Evolutionary conservation across 2,329 filamentous ascomycete species (phyloP), one percentile per base, ranked within the genome.

Genomic region (Arthrobotrys entomopaga): DNA sequence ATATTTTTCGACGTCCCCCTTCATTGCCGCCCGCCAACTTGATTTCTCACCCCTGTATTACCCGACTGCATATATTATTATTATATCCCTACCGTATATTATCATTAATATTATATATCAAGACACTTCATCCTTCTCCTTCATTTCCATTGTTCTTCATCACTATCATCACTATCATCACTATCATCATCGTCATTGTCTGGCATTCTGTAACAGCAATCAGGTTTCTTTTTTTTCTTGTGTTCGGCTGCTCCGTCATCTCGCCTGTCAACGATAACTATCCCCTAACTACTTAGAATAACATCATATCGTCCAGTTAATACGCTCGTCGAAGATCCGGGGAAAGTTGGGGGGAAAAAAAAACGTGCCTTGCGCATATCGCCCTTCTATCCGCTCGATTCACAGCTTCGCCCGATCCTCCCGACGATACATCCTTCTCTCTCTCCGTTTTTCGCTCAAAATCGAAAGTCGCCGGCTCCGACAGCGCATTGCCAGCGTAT

Each of bases 261-360:
- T 53, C 43, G 43, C 48, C 60, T 38, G 60, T 64, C 60, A n/a
- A 64, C 49, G 60, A 64, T 34, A 34, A 34, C 29, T 34, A 34
- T 64, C 60, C 60, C 60, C 60, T 64, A 64, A 64, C 16, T 24
- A 49, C n/a, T n/a, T n/a, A 40, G 13, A n/a, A 22, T 16, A 26
- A 15, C 22, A 59, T 19, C 11, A n/a, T n/a, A 53, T n/a, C 40
- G 42, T 5, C 42, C 13, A 60, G 43, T 22, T n/a, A 16, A 52
- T 49, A 26, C 20, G 46, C 16, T 48, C 22, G 61, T 65, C 61
- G 61, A 57, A 56, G 61, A 65, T 57, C 52, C 26, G 52, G 40
- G 38, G 29, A 34, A 34, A 34, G 7, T 34, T 34, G 29, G 29
- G 10, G 29, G 29, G 29, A 6, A 6, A 34, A 6, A 34, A 34